Percentiles rank a stretch among this genome's conserved stretches.
These are phyloP conservation scores for Limonomyces culmigenus DNA, from an alignment of 1,284 basidiomycete species.

Conservation along the genomic window DNA sequence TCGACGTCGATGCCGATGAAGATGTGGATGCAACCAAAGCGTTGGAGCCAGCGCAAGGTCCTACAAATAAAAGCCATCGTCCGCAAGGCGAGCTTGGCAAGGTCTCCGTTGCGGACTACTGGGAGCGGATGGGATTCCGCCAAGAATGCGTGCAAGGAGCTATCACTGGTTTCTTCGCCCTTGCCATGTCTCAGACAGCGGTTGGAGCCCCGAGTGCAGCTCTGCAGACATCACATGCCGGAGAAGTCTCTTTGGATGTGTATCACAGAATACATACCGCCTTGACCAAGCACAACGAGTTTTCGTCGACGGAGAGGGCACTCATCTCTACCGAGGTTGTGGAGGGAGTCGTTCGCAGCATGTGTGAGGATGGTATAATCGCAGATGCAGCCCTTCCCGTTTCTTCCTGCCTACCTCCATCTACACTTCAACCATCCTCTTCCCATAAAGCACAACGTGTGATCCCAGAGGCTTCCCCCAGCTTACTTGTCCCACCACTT, in stretches of 20 bases:
- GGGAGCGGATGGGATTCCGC: conserved; percentile 74
- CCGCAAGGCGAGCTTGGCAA: conserved; percentile 30
- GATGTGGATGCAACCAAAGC: conserved; percentile 13
- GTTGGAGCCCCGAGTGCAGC: conserved; percentile 23
- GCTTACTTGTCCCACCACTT: background rate
- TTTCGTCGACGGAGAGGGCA: conserved; percentile 47
- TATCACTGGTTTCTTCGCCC: conserved; percentile 78
- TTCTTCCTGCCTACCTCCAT: background rate
- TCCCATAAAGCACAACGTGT: background rate
- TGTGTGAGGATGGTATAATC: conserved; percentile 42
- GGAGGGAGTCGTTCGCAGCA: conserved; percentile 45
- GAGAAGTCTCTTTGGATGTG: conserved; percentile 46
- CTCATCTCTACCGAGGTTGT: conserved; percentile 53
- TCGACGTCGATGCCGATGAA: conserved; percentile 8
- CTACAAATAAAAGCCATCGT: conserved; percentile 7
- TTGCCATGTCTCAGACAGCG: conserved; percentile 21
- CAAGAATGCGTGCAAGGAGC: conserved; percentile 81
- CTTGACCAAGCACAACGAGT: conserved; percentile 62
- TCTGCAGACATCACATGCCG: conserved; percentile 27
- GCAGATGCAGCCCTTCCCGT: conserved; percentile 3
- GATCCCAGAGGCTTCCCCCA: conserved; percentile 28
- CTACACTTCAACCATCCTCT: background rate
- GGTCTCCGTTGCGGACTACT: conserved; percentile 62
- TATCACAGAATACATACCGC: conserved; percentile 52
- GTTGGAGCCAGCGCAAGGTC: conserved; percentile 12